These are phyloP conservation scores for Talaromyces rugulosus DNA, from an alignment of 2,329 filamentous ascomycete species.

Conservation along the genomic window DNA sequence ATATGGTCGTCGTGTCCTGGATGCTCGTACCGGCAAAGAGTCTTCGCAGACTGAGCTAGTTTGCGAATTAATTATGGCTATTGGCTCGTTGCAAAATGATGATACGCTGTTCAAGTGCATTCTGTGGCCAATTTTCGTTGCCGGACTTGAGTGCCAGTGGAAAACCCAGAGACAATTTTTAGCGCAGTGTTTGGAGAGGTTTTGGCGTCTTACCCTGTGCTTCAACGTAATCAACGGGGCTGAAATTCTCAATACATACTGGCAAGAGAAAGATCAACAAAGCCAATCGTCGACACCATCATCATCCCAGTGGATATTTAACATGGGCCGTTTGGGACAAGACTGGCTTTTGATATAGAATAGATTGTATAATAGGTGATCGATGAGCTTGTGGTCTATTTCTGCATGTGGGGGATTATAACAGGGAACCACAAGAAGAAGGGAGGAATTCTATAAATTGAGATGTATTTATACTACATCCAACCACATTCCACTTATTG, in stretches of 20 bases:
- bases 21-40: conserved; percentile 19
- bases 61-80: conserved; percentile 21
- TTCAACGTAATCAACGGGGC: conserved; percentile 30
- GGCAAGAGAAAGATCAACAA: conserved; percentile 16
- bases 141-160: conserved; percentile 26
- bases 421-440: too few relatives aligned
- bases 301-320: conserved; percentile 25
- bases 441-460: too few relatives aligned
- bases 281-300: background rate
- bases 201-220: conserved; percentile 29
- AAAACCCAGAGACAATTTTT: conserved; percentile 21
- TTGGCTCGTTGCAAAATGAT: conserved; percentile 21
- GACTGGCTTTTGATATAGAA: conserved; percentile 29
- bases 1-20: conserved; percentile 29
- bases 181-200: conserved; percentile 20
- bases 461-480: too few relatives aligned
- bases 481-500: too few relatives aligned
- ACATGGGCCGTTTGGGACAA: conserved; percentile 22
- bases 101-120: conserved; percentile 28
- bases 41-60: conserved; percentile 12
- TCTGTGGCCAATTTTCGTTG: conserved; percentile 32
- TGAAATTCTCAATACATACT: conserved; percentile 24
- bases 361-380: background rate
- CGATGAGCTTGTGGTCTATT: background rate
- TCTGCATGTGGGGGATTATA: background rate